Percentiles rank a stretch among this genome's conserved stretches.
These are phyloP conservation scores for Euryodendron excelsum DNA, from an alignment of 148 eudicot species.

Conservation along the genomic window DNA sequence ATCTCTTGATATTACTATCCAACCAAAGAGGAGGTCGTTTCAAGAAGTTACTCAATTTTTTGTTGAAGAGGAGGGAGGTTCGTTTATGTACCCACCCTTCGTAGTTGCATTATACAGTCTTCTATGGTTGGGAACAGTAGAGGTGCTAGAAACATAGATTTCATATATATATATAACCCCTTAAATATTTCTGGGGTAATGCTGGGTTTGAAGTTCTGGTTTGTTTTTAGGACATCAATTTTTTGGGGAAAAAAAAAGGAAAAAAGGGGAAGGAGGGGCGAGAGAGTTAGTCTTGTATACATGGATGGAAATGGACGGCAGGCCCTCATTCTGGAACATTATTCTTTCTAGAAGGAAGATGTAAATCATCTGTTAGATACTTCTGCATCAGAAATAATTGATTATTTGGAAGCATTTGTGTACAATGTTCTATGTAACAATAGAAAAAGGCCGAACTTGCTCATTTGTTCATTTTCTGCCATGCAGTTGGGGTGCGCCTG, in stretches of 20 bases:
- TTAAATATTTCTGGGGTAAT: constrained; percentile 12
- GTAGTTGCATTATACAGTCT: neutral
- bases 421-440: too few species aligned
- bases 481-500: too few species aligned
- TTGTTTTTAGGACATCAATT: neutral
- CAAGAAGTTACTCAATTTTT: constrained; percentile 2
- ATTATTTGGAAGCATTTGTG: too few species aligned
- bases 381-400: neutral
- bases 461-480: too few species aligned
- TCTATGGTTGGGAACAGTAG: neutral
- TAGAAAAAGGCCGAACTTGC: too few species aligned
- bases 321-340: neutral
- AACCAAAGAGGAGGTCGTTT: neutral
- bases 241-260: too few species aligned
- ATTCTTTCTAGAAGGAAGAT: constrained; percentile 11
- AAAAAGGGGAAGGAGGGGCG: neutral
- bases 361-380: constrained; percentile 2
- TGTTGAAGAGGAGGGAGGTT: neutral
- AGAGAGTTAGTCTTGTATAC: too few species aligned
- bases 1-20: constrained; percentile 14
- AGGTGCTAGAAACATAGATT: neutral
- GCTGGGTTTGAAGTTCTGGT: constrained; percentile 18
- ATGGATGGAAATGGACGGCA: neutral
- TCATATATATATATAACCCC: neutral
- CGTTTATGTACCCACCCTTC: neutral